Base-by-base conservation (phyloP, 208 protist species). In the Acanthamoeba lenticulata region DNA sequence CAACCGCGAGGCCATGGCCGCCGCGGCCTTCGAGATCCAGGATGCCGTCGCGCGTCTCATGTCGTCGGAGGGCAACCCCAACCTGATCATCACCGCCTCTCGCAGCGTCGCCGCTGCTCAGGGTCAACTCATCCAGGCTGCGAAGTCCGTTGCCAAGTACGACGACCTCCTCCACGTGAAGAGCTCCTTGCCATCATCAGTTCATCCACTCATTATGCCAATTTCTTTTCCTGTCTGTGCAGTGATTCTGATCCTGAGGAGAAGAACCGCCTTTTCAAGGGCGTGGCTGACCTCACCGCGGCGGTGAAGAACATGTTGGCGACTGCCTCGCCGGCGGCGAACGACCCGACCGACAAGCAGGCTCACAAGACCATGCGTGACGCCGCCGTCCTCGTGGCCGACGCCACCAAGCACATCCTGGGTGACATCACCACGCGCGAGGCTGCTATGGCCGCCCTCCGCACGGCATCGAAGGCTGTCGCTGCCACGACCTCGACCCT, bases 121-220 rank as follows among this genome's bases (percentile, higher is more conserved):
- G 49, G 90, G 36, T 34, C 42, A 83, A 49, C 90, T 93, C 52
- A 93, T 93, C 55, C 60, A 83, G 38, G 90, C 90, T 74, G 90
- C 90, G 38, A 93, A 93, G 65, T 62, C 90, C 69, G 90, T 93
- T 29, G 90, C 90, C 90, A 93, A 93, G 90, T 92, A 92, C 52
- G 86, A 57, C n/a, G 2, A 27, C 15, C 49, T 88, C n/a, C 42
- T 88, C 24, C n/a, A 19, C 49, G 19, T 57, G 9, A 24, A 19
- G 49, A 57, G 9, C 9, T 57, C 13, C 13, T 9, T 19, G 49
- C 13, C 49, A 19, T 57, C 19, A 19, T 9, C 9, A 9, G 49
- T 9, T 19, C 49, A 57, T 57, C 49, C n/a, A 19, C 49, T 57
- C 49, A 57, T 19, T 57, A 57, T 24, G 13, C 49, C 49, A 24